Evolutionary conservation across 2,329 filamentous ascomycete genomes (phyloP), one percentile per base, ranked within the genome.

Genomic region (Colletotrichum sansevieriae): DNA sequence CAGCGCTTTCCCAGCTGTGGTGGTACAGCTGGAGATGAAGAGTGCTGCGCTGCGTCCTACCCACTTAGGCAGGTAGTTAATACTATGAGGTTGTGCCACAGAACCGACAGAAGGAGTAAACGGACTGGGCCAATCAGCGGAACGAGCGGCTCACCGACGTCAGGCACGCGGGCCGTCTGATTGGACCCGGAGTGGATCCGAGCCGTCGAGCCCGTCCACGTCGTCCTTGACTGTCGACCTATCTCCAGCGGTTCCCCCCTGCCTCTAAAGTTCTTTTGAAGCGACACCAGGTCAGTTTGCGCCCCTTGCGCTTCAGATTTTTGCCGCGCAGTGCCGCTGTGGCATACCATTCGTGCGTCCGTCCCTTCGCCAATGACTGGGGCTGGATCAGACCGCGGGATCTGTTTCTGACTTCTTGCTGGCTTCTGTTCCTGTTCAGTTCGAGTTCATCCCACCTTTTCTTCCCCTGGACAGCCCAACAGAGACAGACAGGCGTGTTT

Each of bases 281-380:
- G 33, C n/a, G 29, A 46, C 58, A 13, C 46, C 33, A 52, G 55
- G 63, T 66, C 62, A 20, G 41, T 66, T 65, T 69, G 62, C 55
- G 49, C 49, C 62, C 62, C 66, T 65, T 65, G 63, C 58, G 67
- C 64, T 68, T 70, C 67, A 70, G 37, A 70, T 67, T 58, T 68
- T 68, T 70, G 39, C 49, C 67, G 63, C 67, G 67, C 52, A 62
- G 57, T 70, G 52, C 57, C 58, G 64, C 63, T 68, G 57, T 68
- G 67, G 58, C 64, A 54, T 63, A 49, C 59, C 46, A 68, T 70
- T 68, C 63, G 67, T 58, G 63, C 64, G 58, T 68, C 52, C 52
- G 33, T 68, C 57, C 52, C 37, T 68, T 54, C 15, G 66, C 66
- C 66, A 69, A 69, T 69, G 66, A 69, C 56, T 29, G 37, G 4